Evolutionary conservation across 768 basidiomycete genomes (phyloP).

Genomic region (Fomitopsis pulvina): DNA sequence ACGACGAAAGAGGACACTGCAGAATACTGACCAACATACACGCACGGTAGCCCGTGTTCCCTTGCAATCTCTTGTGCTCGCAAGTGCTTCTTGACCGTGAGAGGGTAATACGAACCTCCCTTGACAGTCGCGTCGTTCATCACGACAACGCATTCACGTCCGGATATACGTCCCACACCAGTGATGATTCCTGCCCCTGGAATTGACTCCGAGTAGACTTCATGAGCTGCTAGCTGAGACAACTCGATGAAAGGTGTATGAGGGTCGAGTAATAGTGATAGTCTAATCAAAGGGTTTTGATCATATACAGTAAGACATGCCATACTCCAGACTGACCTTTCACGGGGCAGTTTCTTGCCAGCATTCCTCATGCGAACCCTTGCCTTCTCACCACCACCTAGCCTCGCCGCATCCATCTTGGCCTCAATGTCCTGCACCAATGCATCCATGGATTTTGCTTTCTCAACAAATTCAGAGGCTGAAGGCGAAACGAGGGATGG

Average conservation of each 20-base stretch:
- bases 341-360: constrained; percentile 79
- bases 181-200: constrained; percentile 91
- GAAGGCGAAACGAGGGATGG: constrained; percentile 64
- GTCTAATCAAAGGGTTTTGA: constrained; percentile 30
- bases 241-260: constrained; percentile 88
- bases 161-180: constrained; percentile 64
- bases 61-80: constrained; percentile 93
- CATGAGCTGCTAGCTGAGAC: constrained; percentile 79
- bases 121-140: constrained; percentile 96
- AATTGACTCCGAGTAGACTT: constrained; percentile 73
- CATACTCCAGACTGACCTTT: constrained; percentile 65
- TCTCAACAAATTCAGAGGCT: constrained; percentile 66
- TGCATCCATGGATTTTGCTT: constrained; percentile 61
- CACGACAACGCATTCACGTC: constrained; percentile 80
- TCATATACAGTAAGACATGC: neutral
- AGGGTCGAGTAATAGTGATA: constrained; percentile 73
- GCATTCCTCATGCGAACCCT: constrained; percentile 66
- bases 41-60: constrained; percentile 84
- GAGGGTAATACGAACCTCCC: constrained; percentile 87
- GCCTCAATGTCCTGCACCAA: constrained; percentile 59
- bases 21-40: constrained; percentile 72
- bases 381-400: constrained; percentile 72
- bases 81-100: constrained; percentile 94
- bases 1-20: no score
- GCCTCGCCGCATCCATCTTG: constrained; percentile 51